Evolutionary conservation across 192 early-diverging fungal species (phyloP), one percentile per base, ranked within the genome.

Genomic region (Oehlia diaphana): DNA sequence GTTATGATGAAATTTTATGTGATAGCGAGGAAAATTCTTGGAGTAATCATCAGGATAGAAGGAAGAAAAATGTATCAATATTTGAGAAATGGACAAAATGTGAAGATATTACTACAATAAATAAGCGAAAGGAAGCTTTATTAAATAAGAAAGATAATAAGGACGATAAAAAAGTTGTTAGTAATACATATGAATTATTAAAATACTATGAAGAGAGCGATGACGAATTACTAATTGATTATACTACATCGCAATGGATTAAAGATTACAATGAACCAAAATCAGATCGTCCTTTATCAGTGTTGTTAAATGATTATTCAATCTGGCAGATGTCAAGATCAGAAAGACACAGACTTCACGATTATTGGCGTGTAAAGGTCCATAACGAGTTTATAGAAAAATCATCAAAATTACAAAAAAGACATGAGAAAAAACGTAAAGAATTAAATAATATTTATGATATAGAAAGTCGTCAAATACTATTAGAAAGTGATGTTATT

Each of bases 251-350:
- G 3, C 13, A 21, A 35, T 44, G 28, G 47, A 62, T 9, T 58
- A 0, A 19, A 4, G 4, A 14, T 58, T 58, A 58, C 0, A 21
- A 21, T 58, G 16, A 19, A 58, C 14, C 50, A 58, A 21, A 58
- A 0, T 2, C 14, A 58, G 16, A 58, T 19, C 50, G 50, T 21
- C 14, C 50, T 58, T 58, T 58, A 16, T 1, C 9, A 2, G 3
- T 16, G 19, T 6, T 58, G 19, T 16, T 58, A 16, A 21, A 21
- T 4, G 82, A 80, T 50, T 13, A 14, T 21, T 70, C 84, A 78
- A 79, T 91, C 9, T 91, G 90, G 90, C 19, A 82, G 16, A 86
- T 90, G 87, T 86, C 87, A 0, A 72, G 35, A 63, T 9, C 0
- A 0, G 90, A 91, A 75, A 82, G 90, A 5, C 26, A 37, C 26